These are phyloP conservation scores for Pythium insidiosum DNA, from an alignment of 352 stramenopile genomes.

Conservation along the genomic window DNA sequence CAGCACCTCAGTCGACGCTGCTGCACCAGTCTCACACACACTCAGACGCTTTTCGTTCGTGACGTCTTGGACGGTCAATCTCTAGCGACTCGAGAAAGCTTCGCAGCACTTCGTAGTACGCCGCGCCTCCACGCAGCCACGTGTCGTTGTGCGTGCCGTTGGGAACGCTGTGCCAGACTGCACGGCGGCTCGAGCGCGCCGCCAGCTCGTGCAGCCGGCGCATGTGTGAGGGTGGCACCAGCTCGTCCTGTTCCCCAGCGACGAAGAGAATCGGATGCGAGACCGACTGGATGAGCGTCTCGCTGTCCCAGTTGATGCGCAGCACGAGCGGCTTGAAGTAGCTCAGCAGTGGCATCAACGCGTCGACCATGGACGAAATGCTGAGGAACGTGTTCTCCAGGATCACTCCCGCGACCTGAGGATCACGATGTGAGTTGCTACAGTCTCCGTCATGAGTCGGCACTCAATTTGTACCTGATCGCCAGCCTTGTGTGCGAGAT, in stretches of 20 bases:
- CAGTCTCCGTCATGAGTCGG: too few relatives aligned
- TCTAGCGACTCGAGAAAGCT: conserved; percentile 52
- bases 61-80: conserved; percentile 1
- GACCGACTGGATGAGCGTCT: conserved; percentile 45
- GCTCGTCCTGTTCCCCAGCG: conserved; percentile 83
- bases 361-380: conserved; percentile 92
- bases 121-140: conserved; percentile 83
- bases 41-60: background rate
- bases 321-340: conserved; percentile 89
- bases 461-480: too few relatives aligned
- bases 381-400: conserved; percentile 94
- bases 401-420: conserved; percentile 82
- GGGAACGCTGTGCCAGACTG: conserved; percentile 72
- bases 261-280: conserved; percentile 88
- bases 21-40: conserved; percentile 5
- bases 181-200: conserved; percentile 30
- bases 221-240: conserved; percentile 91
- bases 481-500: conserved; percentile 78
- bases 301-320: conserved; percentile 88
- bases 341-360: conserved; percentile 87
- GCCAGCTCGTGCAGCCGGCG: conserved; percentile 60
- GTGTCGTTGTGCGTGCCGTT: conserved; percentile 94
- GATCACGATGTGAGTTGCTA: too few relatives aligned
- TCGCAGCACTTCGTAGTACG: conserved; percentile 76
- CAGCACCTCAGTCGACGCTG: too few relatives aligned